A percentile compares a stretch with the other conserved stretches of the same genome.
Conservation (phyloP, 257 asterid species). For the Ajuga chamaepitys region DNA sequence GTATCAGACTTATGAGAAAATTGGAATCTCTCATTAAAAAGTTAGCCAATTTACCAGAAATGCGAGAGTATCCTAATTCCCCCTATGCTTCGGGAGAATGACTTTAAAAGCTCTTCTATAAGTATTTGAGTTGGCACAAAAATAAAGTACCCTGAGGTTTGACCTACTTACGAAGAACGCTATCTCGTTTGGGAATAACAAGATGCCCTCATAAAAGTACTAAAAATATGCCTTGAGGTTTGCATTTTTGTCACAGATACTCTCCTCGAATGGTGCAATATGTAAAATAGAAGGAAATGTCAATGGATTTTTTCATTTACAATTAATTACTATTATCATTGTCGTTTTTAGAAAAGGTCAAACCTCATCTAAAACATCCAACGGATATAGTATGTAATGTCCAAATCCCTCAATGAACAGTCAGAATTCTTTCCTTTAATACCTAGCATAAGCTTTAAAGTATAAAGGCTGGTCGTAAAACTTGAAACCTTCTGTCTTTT, state of each 20-base stretch:
- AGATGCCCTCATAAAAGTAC: too few species aligned
- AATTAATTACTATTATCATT: too few species aligned
- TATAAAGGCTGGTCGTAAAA: neutral
- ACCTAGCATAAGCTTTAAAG: neutral
- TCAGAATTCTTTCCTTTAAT: neutral
- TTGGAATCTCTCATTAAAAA: neutral
- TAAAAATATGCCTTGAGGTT: too few species aligned
- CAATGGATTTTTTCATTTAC: too few species aligned
- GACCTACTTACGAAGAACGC: too few species aligned
- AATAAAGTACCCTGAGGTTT: neutral
- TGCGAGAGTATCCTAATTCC: neutral
- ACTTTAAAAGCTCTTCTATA: neutral
- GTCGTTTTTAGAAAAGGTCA: too few species aligned
- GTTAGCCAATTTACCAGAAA: neutral
- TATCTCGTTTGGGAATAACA: too few species aligned
- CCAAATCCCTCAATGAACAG: neutral
- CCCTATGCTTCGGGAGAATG: neutral
- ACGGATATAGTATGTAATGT: neutral
- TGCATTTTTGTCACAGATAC: too few species aligned
- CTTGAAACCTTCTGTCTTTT: neutral
- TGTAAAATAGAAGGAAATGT: too few species aligned
- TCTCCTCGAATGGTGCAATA: too few species aligned
- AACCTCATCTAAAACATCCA: neutral
- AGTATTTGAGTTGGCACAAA: neutral
- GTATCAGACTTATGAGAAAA: conserved; percentile 1